Base-by-base conservation (phyloP, 371 early-diverging fungal genomes). In the Circinella minor region DNA sequence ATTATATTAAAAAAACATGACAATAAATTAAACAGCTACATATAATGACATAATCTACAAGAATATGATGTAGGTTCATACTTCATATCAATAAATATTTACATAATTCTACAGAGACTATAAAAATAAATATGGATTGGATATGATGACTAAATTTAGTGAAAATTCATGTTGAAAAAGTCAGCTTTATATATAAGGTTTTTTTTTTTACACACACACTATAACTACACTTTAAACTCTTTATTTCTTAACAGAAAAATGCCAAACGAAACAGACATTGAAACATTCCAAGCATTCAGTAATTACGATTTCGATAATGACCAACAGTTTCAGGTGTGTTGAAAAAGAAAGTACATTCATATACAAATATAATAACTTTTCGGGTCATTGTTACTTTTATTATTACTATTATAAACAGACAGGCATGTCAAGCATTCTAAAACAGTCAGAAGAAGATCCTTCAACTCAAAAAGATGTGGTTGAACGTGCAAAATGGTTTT, bases 271-370 rank as follows among this genome's bases (percentile, higher is more conserved):
- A 27, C 57, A 57, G 57, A 57, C 27, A 57, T 57, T 57, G 57
- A 57, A 57, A 57, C 57, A 57, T 77, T 74, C 43, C 61, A 71
- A 65, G 74, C 77, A 36, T 77, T 77, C 27, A 13, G 47, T 4
- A 68, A 61, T 6, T 77, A 77, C 36, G 72, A 77, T 67, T 77
- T 77, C 51, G 77, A 71, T 46, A 65, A 69, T 38, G 77, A 77
- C 59, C 66, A 69, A 4, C 39, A 69, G 38, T 77, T 74, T 38
- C 62, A 73, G 63, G 77, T 71, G 36, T 37, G 36, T n/a, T 7
- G 27, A 27, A 27, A 27, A 27, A 27, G 27, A 27, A 27, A 27
- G 0, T 27, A 61, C 9, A 36, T 34, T 18, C 6, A 43, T 43
- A 43, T 9, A 43, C 6, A 43, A 43, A 43, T 9, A 43, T 11